Conservation (phyloP, 495 filamentous ascomycete species). For the Xylaria palmicola region DNA sequence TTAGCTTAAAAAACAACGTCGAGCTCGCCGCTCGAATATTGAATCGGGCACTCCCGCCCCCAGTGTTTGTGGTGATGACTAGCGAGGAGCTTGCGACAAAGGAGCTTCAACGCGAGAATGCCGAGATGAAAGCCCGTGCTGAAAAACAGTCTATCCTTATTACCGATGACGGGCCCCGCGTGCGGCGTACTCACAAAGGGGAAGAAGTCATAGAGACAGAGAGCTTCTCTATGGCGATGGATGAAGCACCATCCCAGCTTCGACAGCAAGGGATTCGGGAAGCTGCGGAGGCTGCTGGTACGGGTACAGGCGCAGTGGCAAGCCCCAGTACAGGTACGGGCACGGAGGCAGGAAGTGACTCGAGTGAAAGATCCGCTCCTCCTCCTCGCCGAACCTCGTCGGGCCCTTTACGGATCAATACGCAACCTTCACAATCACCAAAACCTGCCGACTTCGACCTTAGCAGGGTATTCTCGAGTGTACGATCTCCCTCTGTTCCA, state of each 20-base stretch:
- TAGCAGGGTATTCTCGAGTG: conserved; percentile 66
- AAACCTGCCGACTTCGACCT: conserved; percentile 63
- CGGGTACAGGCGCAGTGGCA: neutral
- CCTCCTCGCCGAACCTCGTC: conserved; percentile 25
- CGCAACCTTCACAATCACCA: conserved; percentile 45
- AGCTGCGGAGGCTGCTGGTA: conserved; percentile 27
- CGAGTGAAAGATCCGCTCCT: conserved; percentile 18
- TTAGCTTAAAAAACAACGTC: conserved; percentile 84
- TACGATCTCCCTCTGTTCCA: conserved; percentile 56
- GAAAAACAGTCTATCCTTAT: conserved; percentile 87
- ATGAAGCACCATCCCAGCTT: conserved; percentile 40
- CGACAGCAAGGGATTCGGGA: conserved; percentile 40
- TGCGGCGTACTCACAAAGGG: conserved; percentile 91
- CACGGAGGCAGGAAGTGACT: conserved; percentile 31
- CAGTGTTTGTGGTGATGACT: conserved; percentile 77
- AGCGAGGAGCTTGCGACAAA: conserved; percentile 87
- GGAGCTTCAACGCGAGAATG: conserved; percentile 77
- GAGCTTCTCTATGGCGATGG: conserved; percentile 28
- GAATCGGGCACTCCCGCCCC: conserved; percentile 63
- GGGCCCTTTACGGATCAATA: conserved; percentile 50
- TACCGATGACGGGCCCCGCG: conserved; percentile 77
- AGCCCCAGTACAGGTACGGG: neutral
- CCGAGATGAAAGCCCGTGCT: conserved; percentile 64
- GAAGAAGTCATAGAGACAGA: conserved; percentile 84
- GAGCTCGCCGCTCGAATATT: conserved; percentile 76